Evolutionary conservation across 176 grass and related monocot genomes (phyloP).

Genomic region (Leersia perrieri): DNA sequence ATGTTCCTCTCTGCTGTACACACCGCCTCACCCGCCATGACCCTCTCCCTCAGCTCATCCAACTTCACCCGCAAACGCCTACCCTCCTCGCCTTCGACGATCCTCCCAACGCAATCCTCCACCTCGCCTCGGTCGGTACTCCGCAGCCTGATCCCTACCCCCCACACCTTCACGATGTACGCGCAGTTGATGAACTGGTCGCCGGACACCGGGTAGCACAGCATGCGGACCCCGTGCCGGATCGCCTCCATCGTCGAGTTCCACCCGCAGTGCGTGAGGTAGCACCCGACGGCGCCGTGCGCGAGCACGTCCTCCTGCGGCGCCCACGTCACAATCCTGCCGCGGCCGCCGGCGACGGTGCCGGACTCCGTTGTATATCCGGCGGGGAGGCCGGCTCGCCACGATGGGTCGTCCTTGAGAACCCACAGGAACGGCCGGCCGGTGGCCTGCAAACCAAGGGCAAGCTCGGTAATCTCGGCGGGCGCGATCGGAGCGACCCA

Average conservation of each 20-base stretch:
- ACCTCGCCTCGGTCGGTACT: constrained; percentile 1
- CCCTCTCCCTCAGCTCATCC: constrained; percentile 35
- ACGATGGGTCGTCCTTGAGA: constrained; percentile 53
- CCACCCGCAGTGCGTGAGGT: constrained; percentile 90
- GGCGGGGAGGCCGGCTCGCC: constrained; percentile 54
- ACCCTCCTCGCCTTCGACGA: constrained; percentile 58
- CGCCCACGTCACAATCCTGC: constrained; percentile 74
- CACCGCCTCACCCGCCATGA: constrained; percentile 35
- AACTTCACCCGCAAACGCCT: constrained; percentile 44
- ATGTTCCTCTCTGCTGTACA: constrained; percentile 37
- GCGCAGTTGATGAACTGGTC: constrained; percentile 85
- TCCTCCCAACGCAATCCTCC: constrained; percentile 39
- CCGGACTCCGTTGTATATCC: constrained; percentile 16
- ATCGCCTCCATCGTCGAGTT: constrained; percentile 88
- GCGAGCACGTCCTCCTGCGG: constrained; percentile 68
- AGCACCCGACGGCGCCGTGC: constrained; percentile 60
- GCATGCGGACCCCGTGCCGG: constrained; percentile 44
- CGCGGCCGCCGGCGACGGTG: constrained; percentile 7
- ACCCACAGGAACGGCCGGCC: constrained; percentile 78
- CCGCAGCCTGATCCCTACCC: constrained; percentile 45
- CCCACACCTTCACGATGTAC: constrained; percentile 69
- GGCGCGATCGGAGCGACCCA: constrained; percentile 61
- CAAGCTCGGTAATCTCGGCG: constrained; percentile 51
- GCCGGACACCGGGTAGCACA: constrained; percentile 72
- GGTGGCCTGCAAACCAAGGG: constrained; percentile 43